Conservation (phyloP, 2,329 filamentous ascomycete genomes). For the Xylaria sp. region DNA sequence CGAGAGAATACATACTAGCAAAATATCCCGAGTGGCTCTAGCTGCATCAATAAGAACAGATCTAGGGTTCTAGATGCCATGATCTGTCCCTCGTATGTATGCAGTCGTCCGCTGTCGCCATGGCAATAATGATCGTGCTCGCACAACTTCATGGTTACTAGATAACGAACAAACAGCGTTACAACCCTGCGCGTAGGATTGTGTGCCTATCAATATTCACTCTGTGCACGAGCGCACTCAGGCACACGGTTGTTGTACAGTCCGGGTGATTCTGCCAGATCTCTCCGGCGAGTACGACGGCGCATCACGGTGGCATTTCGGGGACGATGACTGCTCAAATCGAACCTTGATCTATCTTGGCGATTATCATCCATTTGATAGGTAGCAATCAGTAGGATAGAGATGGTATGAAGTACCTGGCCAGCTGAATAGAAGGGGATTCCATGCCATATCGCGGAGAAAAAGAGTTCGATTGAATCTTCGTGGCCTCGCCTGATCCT, state of each 20-base stretch:
- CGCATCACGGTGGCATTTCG: background rate
- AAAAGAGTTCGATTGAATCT: too few relatives aligned
- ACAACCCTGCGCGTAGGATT: too few relatives aligned
- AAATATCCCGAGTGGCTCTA: background rate
- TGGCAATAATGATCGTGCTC: too few relatives aligned
- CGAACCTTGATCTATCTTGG: background rate
- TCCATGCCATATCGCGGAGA: too few relatives aligned
- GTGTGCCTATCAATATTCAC: background rate
- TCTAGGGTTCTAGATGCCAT: background rate
- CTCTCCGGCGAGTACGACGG: background rate
- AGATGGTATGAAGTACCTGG: too few relatives aligned
- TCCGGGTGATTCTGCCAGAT: background rate
- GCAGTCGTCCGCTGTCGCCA: background rate
- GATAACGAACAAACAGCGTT: too few relatives aligned
- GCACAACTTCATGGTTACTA: too few relatives aligned
- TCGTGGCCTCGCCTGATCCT: too few relatives aligned
- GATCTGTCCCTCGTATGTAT: background rate
- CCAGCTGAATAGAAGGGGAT: too few relatives aligned
- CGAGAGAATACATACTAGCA: background rate
- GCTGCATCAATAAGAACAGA: slow-evolving; percentile 12
- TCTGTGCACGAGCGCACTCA: background rate
- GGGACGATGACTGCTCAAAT: background rate
- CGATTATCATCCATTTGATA: background rate
- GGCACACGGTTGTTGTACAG: background rate
- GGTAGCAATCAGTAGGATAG: too few relatives aligned